Conservation (phyloP, 768 basidiomycete species). For the Coprinellus micaceus region DNA sequence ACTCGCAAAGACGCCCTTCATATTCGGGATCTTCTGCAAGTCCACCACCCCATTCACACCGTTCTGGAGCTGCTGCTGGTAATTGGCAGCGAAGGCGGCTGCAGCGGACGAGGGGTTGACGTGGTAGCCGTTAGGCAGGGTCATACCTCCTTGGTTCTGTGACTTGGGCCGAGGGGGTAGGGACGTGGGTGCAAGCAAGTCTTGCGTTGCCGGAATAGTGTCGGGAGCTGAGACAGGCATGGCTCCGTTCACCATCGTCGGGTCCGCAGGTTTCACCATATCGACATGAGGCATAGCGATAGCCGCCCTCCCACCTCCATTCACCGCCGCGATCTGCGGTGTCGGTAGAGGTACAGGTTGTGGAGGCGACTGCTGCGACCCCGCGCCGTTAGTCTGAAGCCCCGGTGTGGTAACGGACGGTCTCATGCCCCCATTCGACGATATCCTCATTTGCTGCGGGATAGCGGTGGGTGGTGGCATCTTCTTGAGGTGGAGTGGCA, state of each 20-base stretch:
- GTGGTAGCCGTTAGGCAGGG: constrained; percentile 47
- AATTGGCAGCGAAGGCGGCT: constrained; percentile 32
- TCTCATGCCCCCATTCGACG: constrained; percentile 54
- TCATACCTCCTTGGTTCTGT: constrained; percentile 33
- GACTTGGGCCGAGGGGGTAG: constrained; percentile 40
- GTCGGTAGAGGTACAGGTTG: constrained; percentile 33
- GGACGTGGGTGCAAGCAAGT: constrained; percentile 17
- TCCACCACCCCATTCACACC: constrained; percentile 42
- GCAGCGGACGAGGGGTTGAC: constrained; percentile 33
- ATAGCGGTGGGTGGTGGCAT: constrained; percentile 52
- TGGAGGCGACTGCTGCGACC: constrained; percentile 25
- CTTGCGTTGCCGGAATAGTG: constrained; percentile 12
- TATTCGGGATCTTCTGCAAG: constrained; percentile 55
- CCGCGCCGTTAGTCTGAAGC: constrained; percentile 24
- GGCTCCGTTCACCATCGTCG: constrained; percentile 31
- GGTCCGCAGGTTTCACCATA: constrained; percentile 31
- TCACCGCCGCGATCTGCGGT: constrained; percentile 34
- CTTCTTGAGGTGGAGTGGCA: constrained; percentile 59
- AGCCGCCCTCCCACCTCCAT: constrained; percentile 30
- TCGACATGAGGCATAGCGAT: constrained; percentile 49
- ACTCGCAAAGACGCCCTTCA: constrained; percentile 54
- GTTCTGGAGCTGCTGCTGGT: constrained; percentile 31
- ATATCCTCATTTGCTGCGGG: constrained; percentile 55
- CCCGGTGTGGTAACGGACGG: constrained; percentile 39
- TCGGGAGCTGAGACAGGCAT: constrained; percentile 26